Base-by-base conservation (phyloP, 768 basidiomycete species). In the Collybia sp. region DNA sequence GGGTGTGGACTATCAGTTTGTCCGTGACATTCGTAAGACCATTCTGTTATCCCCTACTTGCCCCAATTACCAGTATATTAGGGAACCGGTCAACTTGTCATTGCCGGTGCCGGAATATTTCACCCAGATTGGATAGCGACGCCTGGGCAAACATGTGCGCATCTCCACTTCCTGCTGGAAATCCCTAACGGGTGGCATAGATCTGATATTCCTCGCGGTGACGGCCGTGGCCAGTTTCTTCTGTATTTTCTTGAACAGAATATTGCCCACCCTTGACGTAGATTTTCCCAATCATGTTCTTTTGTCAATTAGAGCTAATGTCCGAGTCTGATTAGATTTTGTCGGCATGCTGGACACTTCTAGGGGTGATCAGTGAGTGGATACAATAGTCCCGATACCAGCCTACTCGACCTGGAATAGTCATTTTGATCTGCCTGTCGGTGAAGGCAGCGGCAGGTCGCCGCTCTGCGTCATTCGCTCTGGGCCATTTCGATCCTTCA, bases 1-100 rank as follows among this genome's bases (percentile, higher is more conserved):
- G 83, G 18, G 79, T 83, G 12, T 85, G 83, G 82, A 85, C 78
- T 0, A 71, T 80, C 46, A 75, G 79, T n/a, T 55, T 84, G 32
- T 82, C 81, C 9, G 82, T 82, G 5, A 80, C 76, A 3, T 85
- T 85, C 54, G 80, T 79, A 60, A 40, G n/a, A 63, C 48, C 44
- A 20, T 46, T 16, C 33, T 30, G 1, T 25, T 30, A 30, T 15
- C 30, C 37, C 32, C 31, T 16, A 12, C 44, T 8, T 30, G 31
- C 12, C 2, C 19, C 6, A 12, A 12, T 35, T 13, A 41, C 43
- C 17, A 12, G 25, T n/a, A n/a, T 9, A 6, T 20, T 33, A 67
- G 76, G 82, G 80, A 36, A 80, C 79, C 8, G 74, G 75, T 6
- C 80, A 84, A 45, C 62, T 85, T 12, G 51, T 83, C 16, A 71